Percentiles rank a stretch among this genome's conserved stretches.
Conservation (phyloP, 257 asterid species). For the Fraxinus pennsylvanica region DNA sequence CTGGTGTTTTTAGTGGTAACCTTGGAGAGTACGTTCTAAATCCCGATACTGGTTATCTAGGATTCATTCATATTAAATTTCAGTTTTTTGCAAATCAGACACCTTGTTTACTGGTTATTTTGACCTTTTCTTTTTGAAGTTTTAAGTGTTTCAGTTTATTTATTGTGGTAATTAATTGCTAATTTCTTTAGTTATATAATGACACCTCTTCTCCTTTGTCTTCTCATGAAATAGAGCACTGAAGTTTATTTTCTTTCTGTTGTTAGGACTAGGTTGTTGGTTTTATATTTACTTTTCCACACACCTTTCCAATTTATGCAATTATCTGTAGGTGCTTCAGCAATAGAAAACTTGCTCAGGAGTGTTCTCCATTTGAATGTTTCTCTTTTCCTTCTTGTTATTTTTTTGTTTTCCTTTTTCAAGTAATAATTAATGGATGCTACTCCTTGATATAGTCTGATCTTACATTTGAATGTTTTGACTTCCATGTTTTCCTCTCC, state of each 20-base stretch:
- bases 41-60: slow-evolving; percentile 22
- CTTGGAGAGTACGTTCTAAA: slow-evolving; percentile 85
- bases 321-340: neutral
- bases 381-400: neutral
- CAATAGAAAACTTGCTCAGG: neutral
- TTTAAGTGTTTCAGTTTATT: neutral
- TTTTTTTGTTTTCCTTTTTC: neutral
- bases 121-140: neutral
- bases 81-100: slow-evolving; percentile 12
- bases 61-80: slow-evolving; percentile 14
- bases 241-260: neutral
- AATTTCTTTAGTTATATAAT: neutral
- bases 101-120: neutral
- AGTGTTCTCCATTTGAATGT: neutral
- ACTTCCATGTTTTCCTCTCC: slow-evolving; percentile 5
- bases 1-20: slow-evolving; percentile 86
- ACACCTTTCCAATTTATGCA: neutral
- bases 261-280: neutral
- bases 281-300: neutral
- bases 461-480: neutral
- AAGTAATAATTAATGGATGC: neutral
- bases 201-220: neutral
- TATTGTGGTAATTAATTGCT: neutral
- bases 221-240: neutral
- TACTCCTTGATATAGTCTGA: neutral